These are phyloP conservation scores for Colletotrichum scovillei DNA, from an alignment of 2,329 filamentous ascomycete genomes.

Conservation along the genomic window DNA sequence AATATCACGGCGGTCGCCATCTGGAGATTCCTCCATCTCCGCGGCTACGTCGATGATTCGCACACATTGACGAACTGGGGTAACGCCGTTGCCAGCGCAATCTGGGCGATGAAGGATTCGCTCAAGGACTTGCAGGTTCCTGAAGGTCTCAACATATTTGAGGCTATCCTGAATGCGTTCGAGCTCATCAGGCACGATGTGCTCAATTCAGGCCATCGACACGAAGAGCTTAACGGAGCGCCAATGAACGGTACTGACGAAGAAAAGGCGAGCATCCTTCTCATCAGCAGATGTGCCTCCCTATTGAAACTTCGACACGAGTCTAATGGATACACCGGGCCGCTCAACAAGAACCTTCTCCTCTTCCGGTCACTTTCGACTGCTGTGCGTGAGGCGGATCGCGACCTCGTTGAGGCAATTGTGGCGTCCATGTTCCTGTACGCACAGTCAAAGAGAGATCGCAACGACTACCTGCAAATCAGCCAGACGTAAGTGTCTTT, in stretches of 20 bases:
- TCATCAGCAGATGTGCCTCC: conserved; percentile 88
- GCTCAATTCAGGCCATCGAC: conserved; percentile 75
- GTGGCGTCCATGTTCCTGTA: conserved; percentile 84
- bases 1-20: conserved; percentile 78
- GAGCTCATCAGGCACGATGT: conserved; percentile 86
- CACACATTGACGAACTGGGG: conserved; percentile 90
- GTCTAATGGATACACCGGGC: conserved; percentile 91
- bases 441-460: conserved; percentile 79
- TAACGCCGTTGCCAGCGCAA: conserved; percentile 77
- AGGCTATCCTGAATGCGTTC: conserved; percentile 84
- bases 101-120: conserved; percentile 70
- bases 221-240: conserved; percentile 65
- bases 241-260: conserved; percentile 71
- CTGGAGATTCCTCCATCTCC: conserved; percentile 90
- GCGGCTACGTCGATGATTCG: conserved; percentile 82
- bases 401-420: conserved; percentile 87
- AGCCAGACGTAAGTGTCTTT: conserved; percentile 72
- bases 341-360: conserved; percentile 89
- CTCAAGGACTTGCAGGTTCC: conserved; percentile 52
- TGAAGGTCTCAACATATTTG: conserved; percentile 69
- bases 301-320: conserved; percentile 86
- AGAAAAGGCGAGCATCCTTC: conserved; percentile 80
- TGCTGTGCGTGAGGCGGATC: conserved; percentile 80
- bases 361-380: conserved; percentile 87
- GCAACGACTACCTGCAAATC: conserved; percentile 74